These are phyloP conservation scores for Aspergillus novoparasiticus DNA, from an alignment of 2,329 filamentous ascomycete species.

Conservation along the genomic window DNA sequence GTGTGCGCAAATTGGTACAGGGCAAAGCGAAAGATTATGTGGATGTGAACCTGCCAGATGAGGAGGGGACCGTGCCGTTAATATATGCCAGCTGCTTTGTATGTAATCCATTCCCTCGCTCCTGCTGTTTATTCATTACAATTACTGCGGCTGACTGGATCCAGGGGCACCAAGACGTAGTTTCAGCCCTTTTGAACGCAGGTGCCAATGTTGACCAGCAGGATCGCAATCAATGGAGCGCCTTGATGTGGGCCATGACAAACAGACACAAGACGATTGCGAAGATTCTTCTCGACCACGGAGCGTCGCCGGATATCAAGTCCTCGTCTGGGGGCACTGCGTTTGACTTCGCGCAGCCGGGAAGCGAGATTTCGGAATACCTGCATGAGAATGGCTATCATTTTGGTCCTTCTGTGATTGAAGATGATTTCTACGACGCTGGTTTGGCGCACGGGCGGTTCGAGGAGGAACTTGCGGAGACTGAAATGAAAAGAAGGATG, in stretches of 20 bases:
- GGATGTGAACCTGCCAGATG: conserved; percentile 84
- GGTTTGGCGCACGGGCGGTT: conserved; percentile 92
- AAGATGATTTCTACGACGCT: conserved; percentile 89
- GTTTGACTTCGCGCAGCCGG: conserved; percentile 91
- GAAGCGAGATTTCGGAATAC: conserved; percentile 96
- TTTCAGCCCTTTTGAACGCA: conserved; percentile 78
- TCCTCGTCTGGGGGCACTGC: conserved; percentile 92
- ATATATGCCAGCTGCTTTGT: conserved; percentile 99
- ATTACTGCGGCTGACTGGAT: conserved; percentile 15
- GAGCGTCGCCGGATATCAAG: conserved; percentile 92
- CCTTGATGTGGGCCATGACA: conserved; percentile 99
- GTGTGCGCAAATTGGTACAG: conserved; percentile 73
- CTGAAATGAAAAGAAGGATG: conserved; percentile 82
- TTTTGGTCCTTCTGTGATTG: conserved; percentile 40
- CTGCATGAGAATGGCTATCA: conserved; percentile 91
- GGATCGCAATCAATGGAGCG: conserved; percentile 95
- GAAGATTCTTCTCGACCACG: conserved; percentile 87
- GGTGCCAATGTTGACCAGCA: conserved; percentile 90
- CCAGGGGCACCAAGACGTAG: conserved; percentile 85
- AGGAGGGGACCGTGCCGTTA: conserved; percentile 92
- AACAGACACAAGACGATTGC: conserved; percentile 96
- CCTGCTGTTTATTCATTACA: not conserved
- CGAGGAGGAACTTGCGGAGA: conserved; percentile 96
- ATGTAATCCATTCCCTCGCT: conserved; percentile 39
- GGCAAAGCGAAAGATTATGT: conserved; percentile 75